Conservation (phyloP, 257 asterid genomes). For the Solanum megistacrolobum region DNA sequence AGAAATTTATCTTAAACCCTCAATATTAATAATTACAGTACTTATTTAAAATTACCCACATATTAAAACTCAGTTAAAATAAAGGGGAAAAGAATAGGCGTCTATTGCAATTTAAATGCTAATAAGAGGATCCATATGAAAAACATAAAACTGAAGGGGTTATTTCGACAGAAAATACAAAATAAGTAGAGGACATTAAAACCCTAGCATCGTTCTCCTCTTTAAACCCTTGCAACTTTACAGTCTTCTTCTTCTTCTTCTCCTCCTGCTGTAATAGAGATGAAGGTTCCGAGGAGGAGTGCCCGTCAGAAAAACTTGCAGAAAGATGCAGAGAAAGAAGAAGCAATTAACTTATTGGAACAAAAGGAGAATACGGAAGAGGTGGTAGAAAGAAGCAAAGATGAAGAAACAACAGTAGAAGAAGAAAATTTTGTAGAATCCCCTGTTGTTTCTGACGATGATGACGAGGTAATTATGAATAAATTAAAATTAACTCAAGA, state of each 20-base stretch:
- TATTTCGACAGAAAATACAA: not conserved
- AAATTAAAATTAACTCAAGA: not conserved
- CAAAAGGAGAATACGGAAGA: not conserved
- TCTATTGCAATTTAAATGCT: not conserved
- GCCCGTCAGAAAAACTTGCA: not conserved
- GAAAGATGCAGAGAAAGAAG: not conserved
- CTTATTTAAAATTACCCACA: not conserved
- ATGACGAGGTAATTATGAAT: not conserved
- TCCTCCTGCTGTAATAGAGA: not conserved
- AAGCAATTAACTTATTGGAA: not conserved
- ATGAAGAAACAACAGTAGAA: not conserved
- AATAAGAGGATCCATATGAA: not conserved
- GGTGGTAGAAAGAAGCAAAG: not conserved
- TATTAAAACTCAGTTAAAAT: not conserved
- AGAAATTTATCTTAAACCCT: not conserved
- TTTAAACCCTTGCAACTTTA: not conserved
- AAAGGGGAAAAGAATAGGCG: not conserved
- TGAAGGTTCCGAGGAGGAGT: not conserved
- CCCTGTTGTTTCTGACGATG: slow-evolving; percentile 10
- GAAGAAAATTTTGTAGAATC: not conserved
- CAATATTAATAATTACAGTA: not conserved
- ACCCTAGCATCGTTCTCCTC: not conserved
- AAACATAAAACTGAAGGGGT: not conserved
- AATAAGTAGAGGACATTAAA: not conserved
- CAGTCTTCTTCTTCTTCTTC: not conserved